Base-by-base conservation (phyloP, 306 rosid species). In the Sechiopsis laciniata region DNA sequence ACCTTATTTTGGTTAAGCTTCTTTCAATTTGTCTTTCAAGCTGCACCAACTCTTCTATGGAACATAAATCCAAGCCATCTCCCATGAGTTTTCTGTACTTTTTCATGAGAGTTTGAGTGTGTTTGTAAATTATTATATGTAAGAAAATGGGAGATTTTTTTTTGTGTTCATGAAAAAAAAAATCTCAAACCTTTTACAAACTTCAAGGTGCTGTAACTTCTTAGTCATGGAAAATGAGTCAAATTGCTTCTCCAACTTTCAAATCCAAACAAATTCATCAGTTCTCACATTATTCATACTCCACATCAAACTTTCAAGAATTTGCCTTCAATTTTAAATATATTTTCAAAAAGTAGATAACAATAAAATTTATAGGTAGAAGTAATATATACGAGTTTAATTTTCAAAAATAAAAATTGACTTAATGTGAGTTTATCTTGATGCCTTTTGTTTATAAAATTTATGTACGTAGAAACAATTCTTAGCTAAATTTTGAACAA, bases 11-110 rank as follows among this genome's bases (percentile, higher is more conserved):
- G 79, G 20, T 32, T 76, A 94, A 78, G 91, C 97, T 84, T 79
- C 81, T 78, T 59, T 86, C 95, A 56, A 94, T 75, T 73, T 91
- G 96, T 61, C 83, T 84, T 77, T 94, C 96, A 19, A 84, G 53
- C 74, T 84, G 84, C 4, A 81, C 82, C 50, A 91, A 76, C 82
- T 91, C 99, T 4, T 85, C 87, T 58, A 86, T 29, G 1, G 89
- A 70, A 52, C 95, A 83, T 61, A 82, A 57, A 29, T 85, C 96
- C 89, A 94, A 73, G 50, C 80, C 83, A 72, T 86, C 84, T 74
- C 99, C 97, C 80, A 88, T 22, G 13, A 94, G 86, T 89, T 81
- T 94, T 85, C 99, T 94, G 73, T 62, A n/a, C 20, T 45, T 61
- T 42, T 48, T 21, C 48, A 61, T 8, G 61, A 61, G 40, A 21